These are phyloP conservation scores for Sphaerulina vaccinii DNA, from an alignment of 2,329 filamentous ascomycete genomes.

Conservation along the genomic window DNA sequence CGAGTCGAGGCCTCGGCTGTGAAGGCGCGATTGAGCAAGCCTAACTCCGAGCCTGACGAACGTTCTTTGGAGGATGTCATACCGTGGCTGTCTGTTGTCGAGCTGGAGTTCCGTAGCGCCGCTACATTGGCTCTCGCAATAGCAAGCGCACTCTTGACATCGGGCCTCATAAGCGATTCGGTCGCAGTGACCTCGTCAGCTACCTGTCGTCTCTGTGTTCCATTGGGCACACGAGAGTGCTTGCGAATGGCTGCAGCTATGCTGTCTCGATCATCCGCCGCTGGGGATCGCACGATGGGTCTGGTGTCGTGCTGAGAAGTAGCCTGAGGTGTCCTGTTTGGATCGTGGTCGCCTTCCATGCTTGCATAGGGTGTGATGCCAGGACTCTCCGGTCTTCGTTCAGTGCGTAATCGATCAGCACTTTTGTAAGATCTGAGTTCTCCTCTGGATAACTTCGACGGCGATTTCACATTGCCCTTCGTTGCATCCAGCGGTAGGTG, in stretches of 20 bases:
- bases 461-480: background rate
- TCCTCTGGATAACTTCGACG: background rate
- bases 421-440: background rate
- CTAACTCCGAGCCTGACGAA: constrained; percentile 12
- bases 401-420: background rate
- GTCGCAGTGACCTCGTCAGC: background rate
- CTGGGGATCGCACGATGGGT: background rate
- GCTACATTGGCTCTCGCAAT: constrained; percentile 27
- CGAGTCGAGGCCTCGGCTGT: constrained; percentile 13
- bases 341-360: background rate
- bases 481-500: background rate
- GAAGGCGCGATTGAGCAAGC: constrained; percentile 7
- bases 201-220: background rate
- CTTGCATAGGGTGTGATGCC: too few relatives aligned
- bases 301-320: background rate
- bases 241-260: constrained; percentile 10
- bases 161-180: background rate
- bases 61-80: background rate
- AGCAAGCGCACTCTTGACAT: constrained; percentile 18
- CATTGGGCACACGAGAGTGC: background rate
- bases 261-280: background rate
- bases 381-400: background rate
- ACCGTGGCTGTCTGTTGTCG: constrained; percentile 3
- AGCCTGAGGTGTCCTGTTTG: background rate
- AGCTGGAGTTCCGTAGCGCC: constrained; percentile 17